Conservation (phyloP, 176 grass and related monocot species). For the Aegilops bicornis region DNA sequence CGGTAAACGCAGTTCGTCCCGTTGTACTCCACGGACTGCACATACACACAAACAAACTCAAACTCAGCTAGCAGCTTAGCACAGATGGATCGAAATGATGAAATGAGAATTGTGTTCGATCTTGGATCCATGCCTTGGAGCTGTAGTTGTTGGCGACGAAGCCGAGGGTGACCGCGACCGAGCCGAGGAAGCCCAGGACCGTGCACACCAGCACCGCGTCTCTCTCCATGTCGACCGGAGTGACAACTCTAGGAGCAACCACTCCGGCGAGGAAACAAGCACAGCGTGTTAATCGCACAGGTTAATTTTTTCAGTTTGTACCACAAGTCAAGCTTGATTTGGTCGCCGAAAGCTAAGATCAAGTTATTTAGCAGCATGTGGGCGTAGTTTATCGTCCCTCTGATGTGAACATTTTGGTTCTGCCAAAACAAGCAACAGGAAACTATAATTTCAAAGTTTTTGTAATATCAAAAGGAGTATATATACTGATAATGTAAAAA, state of each 20-base stretch:
- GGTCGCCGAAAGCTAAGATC: neutral
- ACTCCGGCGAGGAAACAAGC: no score
- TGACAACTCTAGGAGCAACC: no score
- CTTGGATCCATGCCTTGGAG: slow-evolving; percentile 1
- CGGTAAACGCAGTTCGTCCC: neutral
- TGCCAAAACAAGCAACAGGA: no score
- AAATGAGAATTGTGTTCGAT: no score
- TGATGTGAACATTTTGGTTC: no score
- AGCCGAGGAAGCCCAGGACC: neutral
- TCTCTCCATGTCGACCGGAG: neutral
- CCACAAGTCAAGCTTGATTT: neutral
- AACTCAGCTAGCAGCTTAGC: no score
- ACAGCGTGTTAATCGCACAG: neutral
- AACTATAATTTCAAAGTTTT: no score
- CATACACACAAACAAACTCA: neutral
- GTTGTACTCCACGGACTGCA: neutral
- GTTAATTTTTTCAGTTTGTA: neutral
- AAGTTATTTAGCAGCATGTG: no score
- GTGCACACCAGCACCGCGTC: slow-evolving; percentile 1
- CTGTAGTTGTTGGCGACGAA: neutral
- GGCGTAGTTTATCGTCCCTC: no score
- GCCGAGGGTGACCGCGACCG: neutral
- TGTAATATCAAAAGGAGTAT: no score
- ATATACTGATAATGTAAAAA: no score
- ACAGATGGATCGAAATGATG: no score